Base-by-base conservation (phyloP, 1,284 basidiomycete species). In the Ustilago loliicola region DNA sequence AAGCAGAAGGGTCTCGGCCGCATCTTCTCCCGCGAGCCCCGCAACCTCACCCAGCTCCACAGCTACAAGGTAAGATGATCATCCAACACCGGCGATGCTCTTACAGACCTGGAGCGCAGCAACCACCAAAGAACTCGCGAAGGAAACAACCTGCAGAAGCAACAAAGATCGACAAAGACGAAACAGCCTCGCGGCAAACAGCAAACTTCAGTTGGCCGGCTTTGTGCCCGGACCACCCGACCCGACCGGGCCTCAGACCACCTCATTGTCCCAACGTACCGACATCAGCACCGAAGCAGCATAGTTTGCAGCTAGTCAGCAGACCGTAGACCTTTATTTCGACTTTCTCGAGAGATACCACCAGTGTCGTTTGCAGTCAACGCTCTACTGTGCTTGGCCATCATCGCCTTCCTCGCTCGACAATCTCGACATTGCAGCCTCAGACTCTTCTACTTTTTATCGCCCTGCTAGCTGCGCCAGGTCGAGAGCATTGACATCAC, bases 1-100 rank as follows among this genome's bases (percentile, higher is more conserved):
- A 85, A 85, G 83, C 85, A 85, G 75, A 81, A 81, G 80, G 83
- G 82, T 56, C 73, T 85, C 47, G 76, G 78, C 69, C 77, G 83
- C 69, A 78, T 81, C 78, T 86, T 85, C 79, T 80, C 82, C 59
- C 80, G 85, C 69, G 83, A 86, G 80, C 80, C 83, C 42, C 61
- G 66, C 58, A 84, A 85, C 82, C 68, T 85, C 48, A 61, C 71
- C 63, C 67, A 81, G 72, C 73, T 86, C 62, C 85, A 86, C 84
- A 81, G 79, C 74, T 84, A 81, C 84, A 85, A 79, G 74, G 80
- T 81, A 73, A 77, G 75, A 70, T 52, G 1, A 40, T 30, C 51
- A 34, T 38, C 38, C 36, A 55, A 15, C 53, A 27, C 23, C 25
- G 25, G 10, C 30, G 30, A 38, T 7, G 10, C 25, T n/a, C 10